Conservation (phyloP, 1,284 basidiomycete species). For the Albatrellus sp. region DNA sequence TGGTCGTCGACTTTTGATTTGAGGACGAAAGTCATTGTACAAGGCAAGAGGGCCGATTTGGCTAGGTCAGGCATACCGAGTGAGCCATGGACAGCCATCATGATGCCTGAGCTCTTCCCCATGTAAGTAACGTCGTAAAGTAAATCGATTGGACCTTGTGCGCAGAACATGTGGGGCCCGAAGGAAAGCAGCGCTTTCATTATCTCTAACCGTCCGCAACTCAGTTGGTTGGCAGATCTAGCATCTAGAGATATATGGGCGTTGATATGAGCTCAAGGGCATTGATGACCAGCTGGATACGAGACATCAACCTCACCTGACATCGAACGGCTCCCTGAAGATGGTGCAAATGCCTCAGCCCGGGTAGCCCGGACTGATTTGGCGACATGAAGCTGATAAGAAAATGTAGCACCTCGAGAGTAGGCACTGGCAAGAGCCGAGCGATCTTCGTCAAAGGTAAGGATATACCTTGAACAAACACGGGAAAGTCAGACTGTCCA, state of each 20-base stretch:
- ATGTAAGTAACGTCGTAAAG: conserved; percentile 8
- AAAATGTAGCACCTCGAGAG: conserved; percentile 15
- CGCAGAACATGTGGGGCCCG: neutral
- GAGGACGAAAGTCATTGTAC: conserved; percentile 23
- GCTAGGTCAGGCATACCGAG: conserved; percentile 1
- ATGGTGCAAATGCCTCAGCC: neutral
- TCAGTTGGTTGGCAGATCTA: neutral
- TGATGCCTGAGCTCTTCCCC: conserved; percentile 12
- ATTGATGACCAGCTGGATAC: no score
- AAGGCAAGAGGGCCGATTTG: conserved; percentile 8
- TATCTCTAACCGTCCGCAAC: conserved; percentile 12
- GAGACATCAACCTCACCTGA: neutral
- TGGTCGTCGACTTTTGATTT: conserved; percentile 20
- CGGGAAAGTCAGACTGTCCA: neutral
- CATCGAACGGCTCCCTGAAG: neutral
- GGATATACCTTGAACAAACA: conserved; percentile 12
- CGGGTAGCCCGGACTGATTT: neutral
- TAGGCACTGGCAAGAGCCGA: conserved; percentile 15
- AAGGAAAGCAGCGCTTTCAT: conserved; percentile 13
- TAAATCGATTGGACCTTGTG: neutral
- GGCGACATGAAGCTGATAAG: conserved; percentile 7
- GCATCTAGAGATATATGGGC: neutral
- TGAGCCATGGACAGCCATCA: conserved; percentile 15
- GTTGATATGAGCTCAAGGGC: no score
- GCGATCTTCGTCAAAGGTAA: conserved; percentile 14